Conservation (phyloP, 192 early-diverging fungal species). For the Backusella tuberculispora region DNA sequence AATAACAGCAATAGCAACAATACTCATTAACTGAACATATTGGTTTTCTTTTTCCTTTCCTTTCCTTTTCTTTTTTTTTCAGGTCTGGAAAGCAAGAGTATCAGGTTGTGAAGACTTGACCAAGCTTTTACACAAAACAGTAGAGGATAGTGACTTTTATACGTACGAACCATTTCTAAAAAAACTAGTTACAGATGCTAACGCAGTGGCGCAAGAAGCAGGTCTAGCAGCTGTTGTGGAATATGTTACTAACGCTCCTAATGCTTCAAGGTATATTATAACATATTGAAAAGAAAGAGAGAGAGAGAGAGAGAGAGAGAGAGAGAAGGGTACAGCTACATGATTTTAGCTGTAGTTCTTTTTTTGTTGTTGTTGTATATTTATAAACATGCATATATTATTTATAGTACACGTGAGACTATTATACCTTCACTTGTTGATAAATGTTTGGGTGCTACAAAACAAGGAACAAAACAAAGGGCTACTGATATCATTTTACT, state of each 20-base stretch:
- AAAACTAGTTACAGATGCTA: conserved; percentile 85
- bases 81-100: conserved; percentile 95
- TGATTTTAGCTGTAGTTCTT: conserved; percentile 7
- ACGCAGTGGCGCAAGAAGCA: conserved; percentile 89
- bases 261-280: conserved; percentile 64
- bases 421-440: conserved; percentile 80
- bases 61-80: neutral
- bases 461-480: conserved; percentile 78
- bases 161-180: conserved; percentile 73
- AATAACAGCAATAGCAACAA: conserved; percentile 3
- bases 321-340: neutral
- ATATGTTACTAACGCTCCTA: conserved; percentile 82
- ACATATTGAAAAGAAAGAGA: neutral
- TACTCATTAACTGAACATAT: neutral
- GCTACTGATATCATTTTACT: conserved; percentile 81
- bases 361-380: neutral
- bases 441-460: conserved; percentile 84
- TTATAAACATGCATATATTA: neutral
- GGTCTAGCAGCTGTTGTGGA: conserved; percentile 77
- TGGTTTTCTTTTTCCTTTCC: neutral
- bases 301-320: neutral
- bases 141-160: conserved; percentile 72
- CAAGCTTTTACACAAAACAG: conserved; percentile 61
- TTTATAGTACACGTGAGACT: conserved; percentile 54
- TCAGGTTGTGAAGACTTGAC: conserved; percentile 83